Base-by-base conservation (phyloP, 2,329 filamentous ascomycete genomes). In the Aotearoamyces nothofagi region DNA sequence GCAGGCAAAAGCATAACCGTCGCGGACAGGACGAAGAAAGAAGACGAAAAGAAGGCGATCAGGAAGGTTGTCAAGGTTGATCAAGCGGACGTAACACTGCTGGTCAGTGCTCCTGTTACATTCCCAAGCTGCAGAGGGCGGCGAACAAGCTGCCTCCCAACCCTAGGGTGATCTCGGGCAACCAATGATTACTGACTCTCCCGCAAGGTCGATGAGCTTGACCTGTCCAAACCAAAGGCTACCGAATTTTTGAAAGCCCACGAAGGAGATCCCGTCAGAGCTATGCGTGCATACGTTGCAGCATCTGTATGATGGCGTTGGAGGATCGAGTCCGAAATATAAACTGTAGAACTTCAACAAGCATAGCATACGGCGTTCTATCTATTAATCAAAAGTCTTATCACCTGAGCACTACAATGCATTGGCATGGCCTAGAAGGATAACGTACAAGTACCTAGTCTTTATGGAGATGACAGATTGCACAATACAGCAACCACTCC, bases 171-270 rank as follows among this genome's bases (percentile, higher is more conserved):
- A n/a, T n/a, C n/a, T n/a, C n/a, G n/a, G n/a, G n/a, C n/a, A 19
- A 17, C 15, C 14, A 9, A 12, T 19, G 13, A 17, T 14, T 31
- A 30, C 38, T 43, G 24, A 44, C 36, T 13, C 9, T n/a, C n/a
- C 20, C 24, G n/a, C 15, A 24, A 75, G 72, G 60, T 78, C 9
- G 70, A 79, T 26, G 66, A 86, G 49, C 61, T 86, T 17, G 79
- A 87, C 36, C 48, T 87, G 19, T 55, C 67, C 2, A 84, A 81
- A 52, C 42, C 57, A 3, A 82, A 75, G 51, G 81, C 78, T 2
- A 84, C 75, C 2, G 80, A 87, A 35, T 52, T 87, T 28, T 60
- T 90, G 4, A 76, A 73, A 50, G 59, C 65, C 4, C 61, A 84
- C 43, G 77, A 83, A 27, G 81, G 79, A 3, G 64, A 82, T 45